Percentiles rank a stretch among this genome's conserved stretches.
Evolutionary conservation across 345 rosid species (phyloP).

Genomic region (Brassica cretica): DNA sequence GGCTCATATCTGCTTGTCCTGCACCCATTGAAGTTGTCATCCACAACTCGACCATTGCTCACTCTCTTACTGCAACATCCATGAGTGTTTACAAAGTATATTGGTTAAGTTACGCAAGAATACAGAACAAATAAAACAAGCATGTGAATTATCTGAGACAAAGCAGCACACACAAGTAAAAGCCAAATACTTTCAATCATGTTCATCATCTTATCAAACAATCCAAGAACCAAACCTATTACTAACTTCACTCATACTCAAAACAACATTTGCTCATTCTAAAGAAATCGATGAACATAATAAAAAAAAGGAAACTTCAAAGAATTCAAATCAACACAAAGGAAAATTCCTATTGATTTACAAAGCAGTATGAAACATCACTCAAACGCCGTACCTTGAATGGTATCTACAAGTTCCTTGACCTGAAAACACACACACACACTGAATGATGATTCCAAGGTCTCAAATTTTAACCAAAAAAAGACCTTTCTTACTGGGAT

Average conservation of each 20-base stretch:
- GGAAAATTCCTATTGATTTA: no score
- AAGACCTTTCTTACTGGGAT: conserved; percentile 64
- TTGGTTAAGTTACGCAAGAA: not conserved
- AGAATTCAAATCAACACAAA: not conserved
- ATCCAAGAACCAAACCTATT: not conserved
- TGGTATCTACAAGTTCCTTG: conserved; percentile 38
- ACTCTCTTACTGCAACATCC: not conserved
- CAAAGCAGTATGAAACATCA: no score
- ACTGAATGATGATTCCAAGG: no score
- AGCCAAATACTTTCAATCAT: not conserved
- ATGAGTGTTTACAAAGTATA: not conserved
- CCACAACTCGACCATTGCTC: conserved; percentile 29
- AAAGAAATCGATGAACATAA: not conserved
- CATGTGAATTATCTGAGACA: not conserved
- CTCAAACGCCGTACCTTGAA: conserved; percentile 24
- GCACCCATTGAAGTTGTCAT: conserved; percentile 24
- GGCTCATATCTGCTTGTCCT: no score
- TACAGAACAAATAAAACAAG: not conserved
- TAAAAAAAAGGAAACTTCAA: not conserved
- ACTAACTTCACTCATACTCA: not conserved
- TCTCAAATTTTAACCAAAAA: no score
- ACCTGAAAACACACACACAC: conserved; percentile 23
- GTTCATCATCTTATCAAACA: no score
- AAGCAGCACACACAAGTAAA: not conserved
- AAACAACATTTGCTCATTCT: not conserved